phyloP scores from a whole-genome alignment of 139 green algal species.

The Asterochloris erici region DNA sequence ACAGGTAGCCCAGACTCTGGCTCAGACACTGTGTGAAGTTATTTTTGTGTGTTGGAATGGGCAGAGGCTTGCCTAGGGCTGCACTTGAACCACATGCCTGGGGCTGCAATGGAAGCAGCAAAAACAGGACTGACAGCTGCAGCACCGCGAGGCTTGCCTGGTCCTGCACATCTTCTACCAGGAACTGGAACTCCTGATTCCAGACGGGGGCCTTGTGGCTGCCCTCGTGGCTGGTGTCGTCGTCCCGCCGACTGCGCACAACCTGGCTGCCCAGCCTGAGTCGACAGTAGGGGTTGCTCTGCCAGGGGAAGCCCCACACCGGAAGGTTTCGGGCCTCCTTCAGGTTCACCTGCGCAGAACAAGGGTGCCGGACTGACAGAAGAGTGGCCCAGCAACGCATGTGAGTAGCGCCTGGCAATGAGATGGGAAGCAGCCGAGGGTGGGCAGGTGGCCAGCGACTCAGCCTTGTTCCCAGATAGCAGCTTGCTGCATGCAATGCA shows the following conservation, averaged over 20 bases:
- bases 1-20: too few relatives aligned
- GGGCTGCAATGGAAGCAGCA: not conserved
- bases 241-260: constrained; percentile 53
- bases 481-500: too few relatives aligned
- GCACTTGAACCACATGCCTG: too few relatives aligned
- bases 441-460: too few relatives aligned
- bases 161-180: constrained; percentile 47
- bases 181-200: constrained; percentile 94
- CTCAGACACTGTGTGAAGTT: too few relatives aligned
- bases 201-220: constrained; percentile 76
- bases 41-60: not conserved
- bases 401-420: too few relatives aligned
- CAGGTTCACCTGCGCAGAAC: constrained; percentile 70
- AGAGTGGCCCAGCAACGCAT: not conserved
- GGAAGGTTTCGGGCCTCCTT: constrained; percentile 75
- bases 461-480: too few relatives aligned
- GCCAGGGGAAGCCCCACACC: constrained; percentile 87
- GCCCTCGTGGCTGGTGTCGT: constrained; percentile 69
- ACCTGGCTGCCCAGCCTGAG: constrained; percentile 82
- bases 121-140: too few relatives aligned
- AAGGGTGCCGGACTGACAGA: not conserved
- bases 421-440: too few relatives aligned
- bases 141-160: too few relatives aligned
- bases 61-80: not conserved
- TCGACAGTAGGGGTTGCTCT: constrained; percentile 88